Evolutionary conservation across 2,329 filamentous ascomycete genomes (phyloP).

Genomic region (Claviceps humidiphila): DNA sequence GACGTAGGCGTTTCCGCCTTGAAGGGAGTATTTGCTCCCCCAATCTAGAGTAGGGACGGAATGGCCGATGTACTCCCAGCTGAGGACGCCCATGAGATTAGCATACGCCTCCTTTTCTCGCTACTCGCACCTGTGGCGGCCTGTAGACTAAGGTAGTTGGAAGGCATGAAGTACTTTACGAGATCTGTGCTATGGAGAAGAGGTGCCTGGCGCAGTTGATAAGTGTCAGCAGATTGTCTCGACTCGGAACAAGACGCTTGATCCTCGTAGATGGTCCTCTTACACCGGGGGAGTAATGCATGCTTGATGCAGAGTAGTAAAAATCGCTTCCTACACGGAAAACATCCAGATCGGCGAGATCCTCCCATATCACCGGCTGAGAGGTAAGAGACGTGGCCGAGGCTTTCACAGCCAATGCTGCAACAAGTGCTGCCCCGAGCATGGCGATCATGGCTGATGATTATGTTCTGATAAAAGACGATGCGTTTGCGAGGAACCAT

Average conservation of each 20-base stretch:
- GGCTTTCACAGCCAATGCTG: background rate
- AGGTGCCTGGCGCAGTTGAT: background rate
- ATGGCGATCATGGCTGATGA: background rate
- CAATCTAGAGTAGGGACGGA: background rate
- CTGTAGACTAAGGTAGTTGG: too few species aligned
- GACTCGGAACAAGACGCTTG: background rate
- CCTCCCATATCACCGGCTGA: background rate
- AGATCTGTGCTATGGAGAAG: background rate
- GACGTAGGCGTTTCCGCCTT: background rate
- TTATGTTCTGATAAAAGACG: too few species aligned
- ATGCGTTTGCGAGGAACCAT: too few species aligned
- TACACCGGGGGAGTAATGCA: constrained; percentile 1
- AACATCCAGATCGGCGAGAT: background rate
- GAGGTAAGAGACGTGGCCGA: background rate
- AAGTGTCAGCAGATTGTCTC: background rate
- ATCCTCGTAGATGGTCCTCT: background rate
- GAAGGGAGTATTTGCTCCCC: background rate
- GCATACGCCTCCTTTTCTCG: background rate
- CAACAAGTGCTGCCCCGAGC: background rate
- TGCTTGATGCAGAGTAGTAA: background rate
- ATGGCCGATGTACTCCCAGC: background rate
- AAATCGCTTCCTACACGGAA: background rate
- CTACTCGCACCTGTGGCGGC: background rate
- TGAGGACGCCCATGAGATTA: background rate
- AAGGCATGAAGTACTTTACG: background rate